Percentiles rank a stretch among this genome's conserved stretches.
phyloP scores from a whole-genome alignment of 106 monocot species.

The Ottelia alismoides region DNA sequence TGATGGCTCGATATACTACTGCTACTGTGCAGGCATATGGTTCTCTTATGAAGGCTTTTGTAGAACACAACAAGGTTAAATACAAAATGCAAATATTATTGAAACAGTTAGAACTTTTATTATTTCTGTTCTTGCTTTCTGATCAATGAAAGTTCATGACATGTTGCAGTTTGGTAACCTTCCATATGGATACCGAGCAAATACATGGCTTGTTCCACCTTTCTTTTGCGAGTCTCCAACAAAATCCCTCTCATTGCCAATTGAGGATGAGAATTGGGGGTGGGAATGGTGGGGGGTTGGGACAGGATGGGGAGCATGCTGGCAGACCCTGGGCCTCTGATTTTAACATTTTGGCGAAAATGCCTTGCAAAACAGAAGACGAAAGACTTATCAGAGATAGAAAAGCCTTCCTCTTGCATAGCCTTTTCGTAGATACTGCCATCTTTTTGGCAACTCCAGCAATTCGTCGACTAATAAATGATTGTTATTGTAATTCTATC shows the following conservation, averaged over 20 bases:
- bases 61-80: conserved; percentile 94
- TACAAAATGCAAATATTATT: no score
- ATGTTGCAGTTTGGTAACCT: conserved; percentile 91
- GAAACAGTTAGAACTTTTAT: no score
- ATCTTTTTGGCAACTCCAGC: conserved; percentile 42
- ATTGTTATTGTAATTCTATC: no score
- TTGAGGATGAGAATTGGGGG: conserved; percentile 85
- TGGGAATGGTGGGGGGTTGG: conserved; percentile 53
- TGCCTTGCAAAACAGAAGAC: conserved; percentile 87
- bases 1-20: no score
- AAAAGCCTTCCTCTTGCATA: conserved; percentile 86
- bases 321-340: conserved; percentile 64
- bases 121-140: no score
- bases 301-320: conserved; percentile 31
- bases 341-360: conserved; percentile 43
- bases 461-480: no score
- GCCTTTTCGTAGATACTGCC: conserved; percentile 66
- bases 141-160: no score
- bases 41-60: conserved; percentile 82
- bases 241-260: conserved; percentile 39
- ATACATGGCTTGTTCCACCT: conserved; percentile 91
- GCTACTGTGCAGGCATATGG: conserved; percentile 74
- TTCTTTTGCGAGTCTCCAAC: conserved; percentile 37
- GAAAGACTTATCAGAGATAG: conserved; percentile 71
- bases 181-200: conserved; percentile 91